Percentiles rank a stretch among this genome's conserved stretches.
phyloP scores from a whole-genome alignment of 345 rosid species.

The Ceriops zippeliana region DNA sequence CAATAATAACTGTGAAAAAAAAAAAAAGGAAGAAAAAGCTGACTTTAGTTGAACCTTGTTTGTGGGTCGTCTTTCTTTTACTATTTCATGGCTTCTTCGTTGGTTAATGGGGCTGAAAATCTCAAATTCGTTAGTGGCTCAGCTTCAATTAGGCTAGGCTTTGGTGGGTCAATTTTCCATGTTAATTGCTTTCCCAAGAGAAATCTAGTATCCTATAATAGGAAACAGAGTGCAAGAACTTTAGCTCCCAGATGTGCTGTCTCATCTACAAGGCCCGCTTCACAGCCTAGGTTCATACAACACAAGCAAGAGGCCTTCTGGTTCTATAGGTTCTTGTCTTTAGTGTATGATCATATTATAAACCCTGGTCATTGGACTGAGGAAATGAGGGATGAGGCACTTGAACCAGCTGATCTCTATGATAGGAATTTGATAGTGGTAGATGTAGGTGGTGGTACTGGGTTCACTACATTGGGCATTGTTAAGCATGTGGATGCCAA shows the following conservation, averaged over 20 bases:
- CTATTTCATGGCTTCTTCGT: conserved; percentile 23
- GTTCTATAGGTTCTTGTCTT: conserved; percentile 38
- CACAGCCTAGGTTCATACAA: conserved; percentile 40
- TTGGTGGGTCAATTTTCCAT: conserved; percentile 13
- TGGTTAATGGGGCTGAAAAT: conserved; percentile 27
- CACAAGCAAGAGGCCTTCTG: conserved; percentile 42
- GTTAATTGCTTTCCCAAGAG: conserved; percentile 13
- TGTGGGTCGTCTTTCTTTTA: conserved; percentile 6
- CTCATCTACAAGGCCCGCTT: conserved; percentile 38
- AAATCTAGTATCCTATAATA: conserved; percentile 1
- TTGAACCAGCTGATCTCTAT: conserved; percentile 35
- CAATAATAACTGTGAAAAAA: neutral
- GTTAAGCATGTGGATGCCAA: conserved; percentile 45
- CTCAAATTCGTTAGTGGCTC: conserved; percentile 14
- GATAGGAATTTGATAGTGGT: conserved; percentile 32
- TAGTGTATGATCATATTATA: conserved; percentile 35
- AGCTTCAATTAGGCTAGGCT: conserved; percentile 21
- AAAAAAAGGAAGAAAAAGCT: neutral
- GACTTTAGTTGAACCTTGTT: neutral
- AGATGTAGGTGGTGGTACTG: conserved; percentile 44
- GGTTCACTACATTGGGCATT: conserved; percentile 42
- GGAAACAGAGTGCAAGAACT: conserved; percentile 9
- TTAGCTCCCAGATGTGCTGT: conserved; percentile 20
- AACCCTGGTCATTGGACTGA: conserved; percentile 44
- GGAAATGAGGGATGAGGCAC: conserved; percentile 39